Evolutionary conservation across 73 alveolate species (phyloP).

Genomic region (Paramecium biaurelia): DNA sequence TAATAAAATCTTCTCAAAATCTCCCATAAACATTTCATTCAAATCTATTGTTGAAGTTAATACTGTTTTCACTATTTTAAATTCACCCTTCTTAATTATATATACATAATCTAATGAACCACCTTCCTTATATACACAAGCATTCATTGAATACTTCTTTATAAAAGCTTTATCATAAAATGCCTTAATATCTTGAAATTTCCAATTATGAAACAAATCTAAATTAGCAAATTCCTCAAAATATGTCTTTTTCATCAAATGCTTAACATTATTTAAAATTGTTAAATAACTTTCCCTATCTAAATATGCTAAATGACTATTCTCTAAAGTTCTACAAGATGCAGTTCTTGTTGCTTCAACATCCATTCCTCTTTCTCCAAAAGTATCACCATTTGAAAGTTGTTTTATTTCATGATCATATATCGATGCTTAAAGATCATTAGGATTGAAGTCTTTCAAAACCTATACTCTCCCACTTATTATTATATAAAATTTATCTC

Average conservation of each 20-base stretch:
- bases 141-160: conserved; percentile 51
- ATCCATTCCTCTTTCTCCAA: conserved; percentile 48
- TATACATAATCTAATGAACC: conserved; percentile 34
- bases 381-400: not conserved
- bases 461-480: conserved; percentile 10
- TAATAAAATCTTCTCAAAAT: conserved; percentile 14
- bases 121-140: conserved; percentile 56
- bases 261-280: not conserved
- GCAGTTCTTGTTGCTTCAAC: conserved; percentile 2
- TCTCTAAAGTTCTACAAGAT: not conserved
- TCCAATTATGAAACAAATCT: conserved; percentile 1
- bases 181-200: conserved; percentile 28
- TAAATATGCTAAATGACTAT: conserved; percentile 15
- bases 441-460: not conserved
- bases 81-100: conserved; percentile 71
- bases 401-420: conserved; percentile 4
- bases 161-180: conserved; percentile 18
- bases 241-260: conserved; percentile 9
- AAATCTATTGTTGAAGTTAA: conserved; percentile 32
- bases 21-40: conserved; percentile 39
- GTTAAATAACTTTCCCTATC: not conserved
- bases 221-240: conserved; percentile 44
- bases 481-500: conserved; percentile 14
- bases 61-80: conserved; percentile 55
- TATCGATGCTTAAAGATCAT: not conserved